Conservation (phyloP, 345 rosid genomes). For the Camelina laxa region DNA sequence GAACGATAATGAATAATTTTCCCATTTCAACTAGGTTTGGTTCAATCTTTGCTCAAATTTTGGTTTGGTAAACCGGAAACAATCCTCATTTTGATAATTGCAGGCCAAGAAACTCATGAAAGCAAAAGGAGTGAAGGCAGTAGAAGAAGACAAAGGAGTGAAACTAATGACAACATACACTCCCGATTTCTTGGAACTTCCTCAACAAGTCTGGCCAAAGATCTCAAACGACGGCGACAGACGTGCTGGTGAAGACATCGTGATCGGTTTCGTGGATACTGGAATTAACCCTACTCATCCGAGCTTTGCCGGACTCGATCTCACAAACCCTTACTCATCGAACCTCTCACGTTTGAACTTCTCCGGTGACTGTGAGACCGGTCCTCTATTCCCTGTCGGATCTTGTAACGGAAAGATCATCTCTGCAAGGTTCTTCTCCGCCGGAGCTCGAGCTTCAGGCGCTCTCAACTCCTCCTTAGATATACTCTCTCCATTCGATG, state of each 20-base stretch:
- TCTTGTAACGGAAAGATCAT: slow-evolving; percentile 84
- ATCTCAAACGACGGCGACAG: slow-evolving; percentile 52
- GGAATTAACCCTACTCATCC: slow-evolving; percentile 82
- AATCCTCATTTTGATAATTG: not conserved
- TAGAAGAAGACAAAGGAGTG: slow-evolving; percentile 88
- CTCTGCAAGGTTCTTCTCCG: slow-evolving; percentile 76
- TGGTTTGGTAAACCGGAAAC: slow-evolving; percentile 25
- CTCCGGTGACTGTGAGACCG: slow-evolving; percentile 72
- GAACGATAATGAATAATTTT: not conserved
- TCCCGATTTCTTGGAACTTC: slow-evolving; percentile 71
- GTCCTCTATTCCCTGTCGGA: slow-evolving; percentile 58
- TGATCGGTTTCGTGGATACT: slow-evolving; percentile 79
- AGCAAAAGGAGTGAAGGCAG: slow-evolving; percentile 56
- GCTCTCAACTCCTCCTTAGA: slow-evolving; percentile 67
- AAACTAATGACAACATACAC: slow-evolving; percentile 84
- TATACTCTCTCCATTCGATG: slow-evolving; percentile 80
- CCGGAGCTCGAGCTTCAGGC: slow-evolving; percentile 73
- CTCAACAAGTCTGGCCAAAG: slow-evolving; percentile 56
- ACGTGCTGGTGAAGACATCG: slow-evolving; percentile 70
- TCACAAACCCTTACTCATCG: slow-evolving; percentile 44
- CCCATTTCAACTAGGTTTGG: not conserved
- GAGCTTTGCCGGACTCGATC: slow-evolving; percentile 58
- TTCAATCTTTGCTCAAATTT: not conserved
- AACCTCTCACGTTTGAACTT: slow-evolving; percentile 56
- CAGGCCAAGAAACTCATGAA: slow-evolving; percentile 68